A percentile compares a stretch with the other conserved stretches of the same genome.
Evolutionary conservation across 2,329 filamentous ascomycete genomes (phyloP).

Genomic region (Colletotrichum viniferum): DNA sequence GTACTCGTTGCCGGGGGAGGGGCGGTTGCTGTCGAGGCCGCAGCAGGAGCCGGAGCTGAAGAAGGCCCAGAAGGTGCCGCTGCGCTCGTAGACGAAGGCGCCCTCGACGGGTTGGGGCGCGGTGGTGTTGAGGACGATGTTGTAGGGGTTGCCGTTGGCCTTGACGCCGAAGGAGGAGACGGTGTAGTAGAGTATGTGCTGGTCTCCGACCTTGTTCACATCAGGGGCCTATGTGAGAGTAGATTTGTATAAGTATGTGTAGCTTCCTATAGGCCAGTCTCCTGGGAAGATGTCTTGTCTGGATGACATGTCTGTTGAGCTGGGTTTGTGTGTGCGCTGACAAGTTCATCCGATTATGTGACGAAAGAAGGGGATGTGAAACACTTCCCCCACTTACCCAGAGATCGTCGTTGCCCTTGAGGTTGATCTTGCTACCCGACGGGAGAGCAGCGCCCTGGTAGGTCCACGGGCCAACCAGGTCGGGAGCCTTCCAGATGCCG

Average conservation of each 20-base stretch:
- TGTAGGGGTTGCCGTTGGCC: constrained; percentile 32
- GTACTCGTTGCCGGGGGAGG: constrained; percentile 66
- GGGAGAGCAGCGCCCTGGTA: constrained; percentile 44
- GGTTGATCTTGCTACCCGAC: constrained; percentile 40
- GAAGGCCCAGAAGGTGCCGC: constrained; percentile 68
- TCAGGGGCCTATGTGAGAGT: constrained; percentile 61
- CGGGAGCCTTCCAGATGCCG: constrained; percentile 40
- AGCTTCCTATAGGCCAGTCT: background rate
- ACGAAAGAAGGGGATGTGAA: no score
- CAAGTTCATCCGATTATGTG: background rate
- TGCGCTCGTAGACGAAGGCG: constrained; percentile 58
- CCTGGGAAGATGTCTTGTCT: background rate
- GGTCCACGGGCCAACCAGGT: constrained; percentile 46
- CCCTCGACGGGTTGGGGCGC: constrained; percentile 61
- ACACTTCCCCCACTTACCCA: constrained; percentile 38
- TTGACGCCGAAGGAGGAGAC: constrained; percentile 63
- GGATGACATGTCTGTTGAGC: background rate
- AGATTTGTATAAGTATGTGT: background rate
- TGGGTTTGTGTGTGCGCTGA: background rate
- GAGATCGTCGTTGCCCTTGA: constrained; percentile 43
- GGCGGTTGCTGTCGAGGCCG: constrained; percentile 54
- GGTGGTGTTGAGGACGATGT: constrained; percentile 58
- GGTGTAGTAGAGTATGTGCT: constrained; percentile 72
- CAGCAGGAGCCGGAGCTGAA: constrained; percentile 67
- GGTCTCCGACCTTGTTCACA: constrained; percentile 57